Conservation (phyloP, 768 basidiomycete species). For the Imleria badia region DNA sequence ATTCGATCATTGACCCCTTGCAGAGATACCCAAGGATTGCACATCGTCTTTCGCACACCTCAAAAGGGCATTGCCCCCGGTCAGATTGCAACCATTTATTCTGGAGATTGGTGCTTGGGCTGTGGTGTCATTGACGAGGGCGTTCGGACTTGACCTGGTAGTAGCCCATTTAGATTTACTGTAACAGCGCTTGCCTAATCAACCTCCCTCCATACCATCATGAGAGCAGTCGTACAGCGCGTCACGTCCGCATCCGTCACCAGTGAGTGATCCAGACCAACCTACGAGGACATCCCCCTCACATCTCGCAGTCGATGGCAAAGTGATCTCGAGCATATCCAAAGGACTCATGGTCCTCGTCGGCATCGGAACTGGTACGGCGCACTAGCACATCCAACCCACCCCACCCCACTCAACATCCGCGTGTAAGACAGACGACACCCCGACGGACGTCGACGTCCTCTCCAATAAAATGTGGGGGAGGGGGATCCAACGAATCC, state of each 20-base stretch:
- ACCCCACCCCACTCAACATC: conserved; percentile 2
- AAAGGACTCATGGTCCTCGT: conserved; percentile 88
- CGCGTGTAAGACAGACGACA: conserved; percentile 66
- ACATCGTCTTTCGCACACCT: conserved; percentile 55
- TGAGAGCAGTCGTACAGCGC: conserved; percentile 87
- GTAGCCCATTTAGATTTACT: neutral
- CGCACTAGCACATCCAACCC: conserved; percentile 10
- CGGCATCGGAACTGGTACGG: conserved; percentile 77
- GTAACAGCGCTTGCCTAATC: neutral
- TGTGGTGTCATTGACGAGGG: conserved; percentile 62
- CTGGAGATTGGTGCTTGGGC: conserved; percentile 78
- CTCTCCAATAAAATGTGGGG: conserved; percentile 89
- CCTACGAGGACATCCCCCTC: neutral
- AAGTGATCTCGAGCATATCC: conserved; percentile 79
- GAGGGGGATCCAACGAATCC: conserved; percentile 23
- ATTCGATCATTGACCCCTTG: conserved; percentile 5
- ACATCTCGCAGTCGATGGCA: conserved; percentile 63
- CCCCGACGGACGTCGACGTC: conserved; percentile 62
- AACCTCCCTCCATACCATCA: conserved; percentile 25
- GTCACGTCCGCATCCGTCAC: conserved; percentile 83
- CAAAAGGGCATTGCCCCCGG: conserved; percentile 74
- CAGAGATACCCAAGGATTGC: conserved; percentile 28
- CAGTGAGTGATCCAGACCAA: conserved; percentile 43
- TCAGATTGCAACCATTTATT: conserved; percentile 76
- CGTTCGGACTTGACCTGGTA: conserved; percentile 11